A percentile compares a stretch with the other conserved stretches of the same genome.
Evolutionary conservation across 257 asterid genomes (phyloP).

Genomic region (Ehretia macrophylla): DNA sequence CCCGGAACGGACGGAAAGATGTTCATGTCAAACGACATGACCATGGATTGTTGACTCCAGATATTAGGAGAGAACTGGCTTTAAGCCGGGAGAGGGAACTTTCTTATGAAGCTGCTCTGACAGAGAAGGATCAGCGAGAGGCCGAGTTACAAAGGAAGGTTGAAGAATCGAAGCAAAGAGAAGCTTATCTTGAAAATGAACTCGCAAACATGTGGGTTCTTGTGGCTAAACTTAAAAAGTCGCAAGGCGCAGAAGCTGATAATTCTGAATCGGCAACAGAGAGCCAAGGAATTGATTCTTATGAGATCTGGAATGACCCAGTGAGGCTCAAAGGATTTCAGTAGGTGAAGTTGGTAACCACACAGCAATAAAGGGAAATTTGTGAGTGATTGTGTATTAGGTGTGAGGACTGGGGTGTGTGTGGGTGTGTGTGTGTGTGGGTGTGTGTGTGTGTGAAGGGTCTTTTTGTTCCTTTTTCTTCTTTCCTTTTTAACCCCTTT

Average conservation of each 20-base stretch:
- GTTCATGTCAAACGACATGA: constrained; percentile 45
- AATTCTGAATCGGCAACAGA: constrained; percentile 34
- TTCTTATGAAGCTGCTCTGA: constrained; percentile 67
- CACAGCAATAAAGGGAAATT: neutral
- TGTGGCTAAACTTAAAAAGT: constrained; percentile 74
- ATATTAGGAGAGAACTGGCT: constrained; percentile 72
- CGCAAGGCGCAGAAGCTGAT: constrained; percentile 56
- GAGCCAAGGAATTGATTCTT: constrained; percentile 25
- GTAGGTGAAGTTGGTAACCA: neutral
- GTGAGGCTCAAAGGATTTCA: constrained; percentile 5
- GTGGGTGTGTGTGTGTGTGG: too few relatives aligned
- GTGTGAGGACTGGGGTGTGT: neutral
- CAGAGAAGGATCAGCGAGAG: constrained; percentile 67
- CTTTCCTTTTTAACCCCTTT: too few relatives aligned
- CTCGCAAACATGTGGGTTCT: constrained; percentile 98
- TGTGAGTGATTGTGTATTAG: neutral
- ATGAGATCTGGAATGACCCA: constrained; percentile 23
- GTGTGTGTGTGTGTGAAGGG: too few relatives aligned
- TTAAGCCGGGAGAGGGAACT: constrained; percentile 77
- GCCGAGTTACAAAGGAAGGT: constrained; percentile 71
- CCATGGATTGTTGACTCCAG: constrained; percentile 39
- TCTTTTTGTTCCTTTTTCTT: too few relatives aligned
- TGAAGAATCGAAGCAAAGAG: constrained; percentile 95
- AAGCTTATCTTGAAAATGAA: constrained; percentile 91
- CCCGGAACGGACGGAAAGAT: constrained; percentile 66